Percentiles rank a stretch among this genome's conserved stretches.
These are phyloP conservation scores for Dryas octopetala DNA, from an alignment of 306 rosid genomes.

Conservation along the genomic window DNA sequence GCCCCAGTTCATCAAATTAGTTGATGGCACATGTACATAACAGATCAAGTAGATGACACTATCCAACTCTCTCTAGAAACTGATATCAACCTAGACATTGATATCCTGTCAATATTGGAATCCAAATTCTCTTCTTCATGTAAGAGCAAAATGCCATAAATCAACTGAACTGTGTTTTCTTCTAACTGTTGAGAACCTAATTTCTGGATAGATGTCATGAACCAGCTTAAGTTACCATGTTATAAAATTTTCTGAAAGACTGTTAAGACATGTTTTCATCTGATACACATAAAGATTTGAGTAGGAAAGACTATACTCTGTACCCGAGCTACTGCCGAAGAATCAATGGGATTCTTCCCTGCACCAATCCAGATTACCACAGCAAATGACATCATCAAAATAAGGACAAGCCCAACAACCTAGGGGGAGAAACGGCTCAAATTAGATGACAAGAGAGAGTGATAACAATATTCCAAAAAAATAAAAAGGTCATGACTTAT, in stretches of 20 bases:
- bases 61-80: neutral
- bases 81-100: neutral
- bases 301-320: slow-evolving; percentile 4
- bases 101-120: neutral
- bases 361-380: slow-evolving; percentile 55
- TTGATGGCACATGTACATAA: neutral
- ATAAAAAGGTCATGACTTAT: neutral
- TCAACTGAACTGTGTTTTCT: neutral
- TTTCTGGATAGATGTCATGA: slow-evolving; percentile 1
- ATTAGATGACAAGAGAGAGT: slow-evolving; percentile 19
- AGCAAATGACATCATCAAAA: slow-evolving; percentile 49
- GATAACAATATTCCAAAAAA: neutral
- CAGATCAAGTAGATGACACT: neutral
- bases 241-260: neutral
- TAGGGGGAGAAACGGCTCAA: slow-evolving; percentile 35
- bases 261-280: neutral
- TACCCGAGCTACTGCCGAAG: slow-evolving; percentile 60
- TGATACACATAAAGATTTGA: slow-evolving; percentile 2
- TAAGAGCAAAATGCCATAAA: slow-evolving; percentile 1
- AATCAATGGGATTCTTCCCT: slow-evolving; percentile 49
- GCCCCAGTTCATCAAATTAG: neutral
- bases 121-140: neutral
- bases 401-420: slow-evolving; percentile 50
- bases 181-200: slow-evolving; percentile 11
- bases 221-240: neutral